Base-by-base conservation (phyloP, 2,329 filamentous ascomycete species). In the Lizonia empirigonia region DNA sequence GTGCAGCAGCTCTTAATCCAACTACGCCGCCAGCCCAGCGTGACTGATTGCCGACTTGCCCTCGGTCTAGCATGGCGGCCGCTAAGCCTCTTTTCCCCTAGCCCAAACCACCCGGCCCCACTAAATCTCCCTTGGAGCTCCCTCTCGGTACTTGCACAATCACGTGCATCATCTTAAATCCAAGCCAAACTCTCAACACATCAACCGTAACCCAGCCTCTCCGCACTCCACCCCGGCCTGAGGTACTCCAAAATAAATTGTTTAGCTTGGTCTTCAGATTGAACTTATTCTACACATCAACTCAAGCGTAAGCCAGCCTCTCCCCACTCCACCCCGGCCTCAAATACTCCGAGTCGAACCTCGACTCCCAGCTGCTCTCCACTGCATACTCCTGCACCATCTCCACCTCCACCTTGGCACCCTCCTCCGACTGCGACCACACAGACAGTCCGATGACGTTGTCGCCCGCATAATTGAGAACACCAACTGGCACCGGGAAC, bases 401-500 rank as follows among this genome's bases (percentile, higher is more conserved):
- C 30, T 78, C 76, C 4, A 85, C 64, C 12, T 73, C 74, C 7
- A 84, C 61, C 56, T 76, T 75, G 0, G 77, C 82, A 0, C 81
- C 82, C 9, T 78, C 76, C 5, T 78, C 77, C 2, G 72, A 77
- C 71, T 85, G 82, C 7, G 82, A 81, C 85, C 85, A 87, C 0
- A 87, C 71, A 13, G 79, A 83, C 10, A 86, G 64, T 0, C 74
- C 79, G 44, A 87, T 76, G 0, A 80, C 82, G 55, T 87, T 87
- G 7, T 81, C 74, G 0, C 83, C 84, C 6, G 70, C 68, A 51
- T 85, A 84, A 61, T 86, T 76, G 7, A 86, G 67, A 5, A 86
- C 74, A 0, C 84, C 84, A 0, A 80, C 80, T 1, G 82, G 83
- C 2, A 87, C 80, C 1, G 84, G 84, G 59, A 84, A 87, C 13